Evolutionary conservation across 345 rosid genomes (phyloP).

Genomic region (Rubroshorea leprosula): DNA sequence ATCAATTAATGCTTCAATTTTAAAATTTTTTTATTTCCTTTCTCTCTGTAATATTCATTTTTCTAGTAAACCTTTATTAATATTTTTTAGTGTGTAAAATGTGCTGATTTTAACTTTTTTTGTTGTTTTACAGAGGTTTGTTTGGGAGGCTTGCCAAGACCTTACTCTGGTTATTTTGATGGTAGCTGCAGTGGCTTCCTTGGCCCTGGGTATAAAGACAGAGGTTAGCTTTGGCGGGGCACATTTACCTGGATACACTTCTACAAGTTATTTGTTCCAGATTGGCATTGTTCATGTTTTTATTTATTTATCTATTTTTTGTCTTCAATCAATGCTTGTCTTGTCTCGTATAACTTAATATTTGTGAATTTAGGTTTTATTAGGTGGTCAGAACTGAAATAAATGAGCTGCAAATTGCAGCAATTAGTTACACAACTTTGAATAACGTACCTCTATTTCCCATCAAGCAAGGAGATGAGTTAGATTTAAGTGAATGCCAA

Average conservation of each 20-base stretch:
- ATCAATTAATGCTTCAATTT: neutral
- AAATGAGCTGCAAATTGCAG: too few species aligned
- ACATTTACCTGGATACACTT: neutral
- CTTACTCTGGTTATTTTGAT: conserved; percentile 86
- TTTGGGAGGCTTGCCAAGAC: conserved; percentile 89
- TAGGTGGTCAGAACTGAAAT: neutral
- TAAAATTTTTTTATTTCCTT: neutral
- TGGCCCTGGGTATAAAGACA: conserved; percentile 89
- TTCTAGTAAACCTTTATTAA: neutral
- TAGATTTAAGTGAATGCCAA: too few species aligned
- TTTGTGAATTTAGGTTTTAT: conserved; percentile 2
- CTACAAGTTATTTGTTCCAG: neutral
- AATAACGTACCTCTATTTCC: too few species aligned
- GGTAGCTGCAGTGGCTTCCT: conserved; percentile 86
- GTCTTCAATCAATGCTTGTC: neutral
- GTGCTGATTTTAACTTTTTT: conserved; percentile 2
- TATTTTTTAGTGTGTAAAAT: neutral
- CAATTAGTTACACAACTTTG: too few species aligned
- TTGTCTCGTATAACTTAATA: neutral
- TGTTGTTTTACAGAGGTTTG: conserved; percentile 50
- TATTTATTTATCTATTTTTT: too few species aligned
- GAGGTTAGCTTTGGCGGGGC: conserved; percentile 51
- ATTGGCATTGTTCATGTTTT: neutral
- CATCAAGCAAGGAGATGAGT: too few species aligned
- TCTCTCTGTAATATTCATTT: neutral